Conservation (phyloP, 1,139 yeast species). For the Komagataea norvegica region DNA sequence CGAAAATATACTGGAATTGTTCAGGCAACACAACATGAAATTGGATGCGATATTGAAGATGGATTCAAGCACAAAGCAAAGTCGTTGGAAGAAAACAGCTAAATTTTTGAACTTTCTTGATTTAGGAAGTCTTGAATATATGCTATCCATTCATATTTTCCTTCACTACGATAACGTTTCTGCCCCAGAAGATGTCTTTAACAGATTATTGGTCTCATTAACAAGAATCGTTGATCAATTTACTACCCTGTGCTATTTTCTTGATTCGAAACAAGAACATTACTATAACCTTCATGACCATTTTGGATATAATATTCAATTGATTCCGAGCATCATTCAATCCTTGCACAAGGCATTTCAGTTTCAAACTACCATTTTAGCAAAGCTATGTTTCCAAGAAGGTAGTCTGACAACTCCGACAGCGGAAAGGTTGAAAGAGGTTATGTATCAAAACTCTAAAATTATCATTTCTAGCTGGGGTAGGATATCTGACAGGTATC, state of each 20-base stretch:
- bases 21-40: not conserved
- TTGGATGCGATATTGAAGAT: slow-evolving; percentile 4
- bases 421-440: slow-evolving; percentile 1
- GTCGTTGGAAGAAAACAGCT: slow-evolving; percentile 4
- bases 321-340: slow-evolving; percentile 10
- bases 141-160: slow-evolving; percentile 7
- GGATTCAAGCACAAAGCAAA: slow-evolving; percentile 1
- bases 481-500: slow-evolving; percentile 4
- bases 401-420: not conserved
- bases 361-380: slow-evolving; percentile 5
- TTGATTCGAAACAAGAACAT: slow-evolving; percentile 7
- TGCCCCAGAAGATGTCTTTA: not conserved
- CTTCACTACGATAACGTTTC: slow-evolving; percentile 3
- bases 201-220: not conserved
- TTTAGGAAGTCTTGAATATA: slow-evolving; percentile 5
- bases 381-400: slow-evolving; percentile 2
- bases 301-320: slow-evolving; percentile 8
- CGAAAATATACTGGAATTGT: not conserved
- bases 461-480: slow-evolving; percentile 6
- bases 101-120: slow-evolving; percentile 8
- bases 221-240: slow-evolving; percentile 2
- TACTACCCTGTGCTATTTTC: slow-evolving; percentile 7
- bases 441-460: slow-evolving; percentile 7
- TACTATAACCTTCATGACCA: slow-evolving; percentile 7
- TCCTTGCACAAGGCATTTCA: slow-evolving; percentile 7